phyloP scores from a whole-genome alignment of 176 grass and related monocot genomes.

The Oryza glumipatula region DNA sequence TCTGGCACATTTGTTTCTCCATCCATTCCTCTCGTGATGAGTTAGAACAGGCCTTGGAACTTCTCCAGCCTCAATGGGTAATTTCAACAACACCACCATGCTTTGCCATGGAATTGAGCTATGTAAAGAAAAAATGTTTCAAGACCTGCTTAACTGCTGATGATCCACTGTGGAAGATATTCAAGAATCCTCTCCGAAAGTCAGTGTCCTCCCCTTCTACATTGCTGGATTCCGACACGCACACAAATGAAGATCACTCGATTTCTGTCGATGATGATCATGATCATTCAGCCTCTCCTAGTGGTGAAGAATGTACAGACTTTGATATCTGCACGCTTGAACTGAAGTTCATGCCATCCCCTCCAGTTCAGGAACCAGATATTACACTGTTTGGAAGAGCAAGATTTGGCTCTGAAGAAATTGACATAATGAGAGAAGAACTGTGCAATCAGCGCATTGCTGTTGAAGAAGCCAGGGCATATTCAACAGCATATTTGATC shows the following conservation, averaged over 20 bases:
- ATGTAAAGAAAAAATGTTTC: constrained; percentile 83
- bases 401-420: constrained; percentile 69
- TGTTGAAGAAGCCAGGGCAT: constrained; percentile 18
- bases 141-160: constrained; percentile 68
- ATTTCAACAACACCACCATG: constrained; percentile 84
- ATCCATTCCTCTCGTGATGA: constrained; percentile 90
- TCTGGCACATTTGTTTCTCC: constrained; percentile 92
- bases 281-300: constrained; percentile 14
- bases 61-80: constrained; percentile 88
- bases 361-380: constrained; percentile 39
- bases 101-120: constrained; percentile 80
- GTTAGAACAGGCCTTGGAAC: constrained; percentile 70
- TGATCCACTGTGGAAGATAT: constrained; percentile 82
- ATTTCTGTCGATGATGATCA: constrained; percentile 15
- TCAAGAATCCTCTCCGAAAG: constrained; percentile 54
- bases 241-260: constrained; percentile 21
- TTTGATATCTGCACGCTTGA: constrained; percentile 52
- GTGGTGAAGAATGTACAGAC: constrained; percentile 36
- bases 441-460: constrained; percentile 24
- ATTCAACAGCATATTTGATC: constrained; percentile 10
- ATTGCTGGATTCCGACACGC: constrained; percentile 25
- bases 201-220: constrained; percentile 14
- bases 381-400: constrained; percentile 92
- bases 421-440: constrained; percentile 64
- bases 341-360: constrained; percentile 57